Base-by-base conservation (phyloP, 2,329 filamentous ascomycete species). In the Alternaria sp. region DNA sequence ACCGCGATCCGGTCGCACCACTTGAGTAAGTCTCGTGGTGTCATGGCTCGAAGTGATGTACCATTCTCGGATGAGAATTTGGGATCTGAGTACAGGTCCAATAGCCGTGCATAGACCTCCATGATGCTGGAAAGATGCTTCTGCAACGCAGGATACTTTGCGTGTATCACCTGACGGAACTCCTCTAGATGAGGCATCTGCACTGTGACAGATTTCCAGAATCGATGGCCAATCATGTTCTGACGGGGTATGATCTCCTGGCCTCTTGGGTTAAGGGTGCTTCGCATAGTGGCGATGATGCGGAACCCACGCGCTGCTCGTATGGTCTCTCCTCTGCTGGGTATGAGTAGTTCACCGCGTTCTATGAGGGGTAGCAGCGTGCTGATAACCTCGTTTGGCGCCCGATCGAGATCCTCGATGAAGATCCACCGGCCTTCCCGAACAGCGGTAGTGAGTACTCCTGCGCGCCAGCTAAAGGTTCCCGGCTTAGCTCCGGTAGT, bases 391-490 rank as follows among this genome's bases (percentile, higher is more conserved):
- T 99, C 96, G 69, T 93, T 95, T 5, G 96, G 96, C 11, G 96
- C 96, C 66, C 95, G 90, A 77, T 99, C 94, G 44, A 99, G 86
- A 79, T 99, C 96, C 80, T 99, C 96, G 63, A 99, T 96, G 68
- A 99, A 85, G 7, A 99, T 92, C 96, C 96, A 99, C 74, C 95
- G 88, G 15, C 96, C 96, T 83, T 99, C 95, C 75, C 88, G 90
- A 3, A 98, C 94, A 37, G 96, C 96, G 28, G 93, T 97, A 0
- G 96, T 97, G 71, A 99, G 84, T 20, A 98, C 92, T 81, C 96
- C 96, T 4, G 96, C 89, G 63, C 92, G 89, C 96, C 96, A 99
- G 55, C 88, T 88, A 77, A 99, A 99, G 10, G 92, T 94, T 2
- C 94, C 94, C 1, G 94, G 94, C 64, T 90, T 92, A 15, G 91